phyloP scores from a whole-genome alignment of 805 yeast genomes.

The Hanseniaspora clermontiae region DNA sequence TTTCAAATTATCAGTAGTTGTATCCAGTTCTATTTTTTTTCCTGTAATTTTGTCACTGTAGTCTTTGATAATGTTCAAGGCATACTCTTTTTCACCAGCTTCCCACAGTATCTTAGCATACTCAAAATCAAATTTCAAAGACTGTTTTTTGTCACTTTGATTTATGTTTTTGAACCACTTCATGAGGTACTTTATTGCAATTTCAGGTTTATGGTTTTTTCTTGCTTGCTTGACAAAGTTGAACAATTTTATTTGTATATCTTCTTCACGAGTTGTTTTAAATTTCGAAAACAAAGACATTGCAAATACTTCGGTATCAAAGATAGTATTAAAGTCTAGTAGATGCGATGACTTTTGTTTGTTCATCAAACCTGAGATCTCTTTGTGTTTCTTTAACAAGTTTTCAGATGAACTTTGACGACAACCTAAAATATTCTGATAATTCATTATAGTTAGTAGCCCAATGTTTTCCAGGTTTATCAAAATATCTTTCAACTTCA shows the following conservation, averaged over 20 bases:
- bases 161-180: constrained; percentile 32
- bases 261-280: constrained; percentile 16
- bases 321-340: constrained; percentile 4
- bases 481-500: constrained; percentile 37
- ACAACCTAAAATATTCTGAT: not conserved
- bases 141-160: constrained; percentile 20
- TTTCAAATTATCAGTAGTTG: constrained; percentile 18
- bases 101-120: constrained; percentile 78
- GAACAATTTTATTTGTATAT: constrained; percentile 42
- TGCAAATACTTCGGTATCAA: constrained; percentile 5
- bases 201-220: constrained; percentile 52
- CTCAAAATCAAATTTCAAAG: constrained; percentile 47
- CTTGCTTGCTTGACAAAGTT: constrained; percentile 54
- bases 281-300: not conserved
- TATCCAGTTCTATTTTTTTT: constrained; percentile 16
- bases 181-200: constrained; percentile 57
- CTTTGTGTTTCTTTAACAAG: not conserved
- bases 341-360: not conserved
- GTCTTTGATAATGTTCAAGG: constrained; percentile 48
- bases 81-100: constrained; percentile 76
- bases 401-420: not conserved
- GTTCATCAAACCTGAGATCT: not conserved
- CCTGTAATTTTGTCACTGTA: constrained; percentile 17
- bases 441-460: constrained; percentile 28
- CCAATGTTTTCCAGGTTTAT: constrained; percentile 48